Percentiles rank a stretch among this genome's conserved stretches.
phyloP scores from a whole-genome alignment of 768 basidiomycete genomes.

The Flagelloscypha sp. region DNA sequence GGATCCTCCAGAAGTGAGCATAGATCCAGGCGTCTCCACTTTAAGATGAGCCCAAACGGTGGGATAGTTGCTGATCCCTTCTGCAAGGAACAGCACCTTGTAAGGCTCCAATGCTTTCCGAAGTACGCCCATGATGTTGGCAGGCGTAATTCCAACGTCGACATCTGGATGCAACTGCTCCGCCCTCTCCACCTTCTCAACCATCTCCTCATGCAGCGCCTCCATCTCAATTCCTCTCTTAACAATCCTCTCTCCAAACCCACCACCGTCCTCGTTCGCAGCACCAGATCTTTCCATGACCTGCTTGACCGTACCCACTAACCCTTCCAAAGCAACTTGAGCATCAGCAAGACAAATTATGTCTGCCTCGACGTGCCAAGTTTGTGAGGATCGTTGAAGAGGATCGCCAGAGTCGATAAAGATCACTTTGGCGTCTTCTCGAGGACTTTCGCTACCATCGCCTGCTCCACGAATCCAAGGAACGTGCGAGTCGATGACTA shows the following conservation, averaged over 20 bases:
- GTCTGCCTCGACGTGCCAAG: conserved; percentile 46
- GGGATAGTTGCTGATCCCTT: conserved; percentile 51
- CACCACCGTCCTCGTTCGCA: conserved; percentile 5
- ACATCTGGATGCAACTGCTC: conserved; percentile 12
- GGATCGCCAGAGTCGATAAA: conserved; percentile 58
- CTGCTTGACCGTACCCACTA: conserved; percentile 28
- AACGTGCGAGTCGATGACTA: conserved; percentile 58
- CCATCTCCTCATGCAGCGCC: conserved; percentile 9
- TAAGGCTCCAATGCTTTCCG: conserved; percentile 30
- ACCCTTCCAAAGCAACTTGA: conserved; percentile 40
- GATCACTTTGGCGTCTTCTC: conserved; percentile 39
- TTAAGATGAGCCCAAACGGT: conserved; percentile 51
- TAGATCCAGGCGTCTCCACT: conserved; percentile 39
- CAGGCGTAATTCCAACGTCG: conserved; percentile 36
- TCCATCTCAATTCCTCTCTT: conserved; percentile 4
- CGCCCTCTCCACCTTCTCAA: conserved; percentile 12
- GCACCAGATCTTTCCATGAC: conserved; percentile 13
- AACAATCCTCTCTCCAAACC: neutral
- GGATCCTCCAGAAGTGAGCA: conserved; percentile 53
- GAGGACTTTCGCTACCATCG: conserved; percentile 33
- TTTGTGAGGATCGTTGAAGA: conserved; percentile 33
- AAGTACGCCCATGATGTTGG: conserved; percentile 43
- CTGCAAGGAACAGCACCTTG: conserved; percentile 48
- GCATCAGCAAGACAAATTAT: conserved; percentile 52
- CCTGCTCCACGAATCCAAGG: conserved; percentile 61